Evolutionary conservation across 331 rosid species (phyloP).

Genomic region (Pyracantha coccinea): DNA sequence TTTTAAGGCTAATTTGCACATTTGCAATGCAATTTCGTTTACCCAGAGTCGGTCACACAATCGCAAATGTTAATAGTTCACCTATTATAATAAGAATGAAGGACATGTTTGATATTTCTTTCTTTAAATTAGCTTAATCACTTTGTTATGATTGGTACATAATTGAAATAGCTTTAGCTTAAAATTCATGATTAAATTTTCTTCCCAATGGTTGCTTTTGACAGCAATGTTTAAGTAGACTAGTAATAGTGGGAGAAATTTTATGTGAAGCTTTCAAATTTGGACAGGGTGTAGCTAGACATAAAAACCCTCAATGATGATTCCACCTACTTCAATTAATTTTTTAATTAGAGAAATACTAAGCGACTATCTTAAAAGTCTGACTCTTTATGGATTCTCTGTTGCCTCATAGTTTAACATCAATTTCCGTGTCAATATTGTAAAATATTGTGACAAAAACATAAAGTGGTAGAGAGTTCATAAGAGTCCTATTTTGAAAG

Average conservation of each 20-base stretch:
- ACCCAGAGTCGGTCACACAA: background rate
- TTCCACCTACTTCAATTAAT: background rate
- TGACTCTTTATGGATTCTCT: too few relatives aligned
- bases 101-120: too few relatives aligned
- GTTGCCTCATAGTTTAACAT: too few relatives aligned
- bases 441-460: too few relatives aligned
- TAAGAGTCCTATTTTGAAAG: too few relatives aligned
- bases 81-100: too few relatives aligned
- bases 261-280: background rate
- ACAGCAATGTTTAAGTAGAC: background rate
- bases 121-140: background rate
- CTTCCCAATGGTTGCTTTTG: background rate
- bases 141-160: background rate
- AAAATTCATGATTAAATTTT: background rate
- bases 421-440: fast-evolving
- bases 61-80: too few relatives aligned
- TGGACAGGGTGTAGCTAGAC: background rate
- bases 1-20: constrained; percentile 17
- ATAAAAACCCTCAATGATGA: constrained; percentile 8
- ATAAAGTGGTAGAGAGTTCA: too few relatives aligned
- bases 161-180: background rate
- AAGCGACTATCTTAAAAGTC: too few relatives aligned
- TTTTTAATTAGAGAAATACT: too few relatives aligned
- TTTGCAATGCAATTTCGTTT: constrained; percentile 1
- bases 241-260: background rate